Evolutionary conservation across 257 asterid genomes (phyloP).

Genomic region (Nicotiana tabacum): DNA sequence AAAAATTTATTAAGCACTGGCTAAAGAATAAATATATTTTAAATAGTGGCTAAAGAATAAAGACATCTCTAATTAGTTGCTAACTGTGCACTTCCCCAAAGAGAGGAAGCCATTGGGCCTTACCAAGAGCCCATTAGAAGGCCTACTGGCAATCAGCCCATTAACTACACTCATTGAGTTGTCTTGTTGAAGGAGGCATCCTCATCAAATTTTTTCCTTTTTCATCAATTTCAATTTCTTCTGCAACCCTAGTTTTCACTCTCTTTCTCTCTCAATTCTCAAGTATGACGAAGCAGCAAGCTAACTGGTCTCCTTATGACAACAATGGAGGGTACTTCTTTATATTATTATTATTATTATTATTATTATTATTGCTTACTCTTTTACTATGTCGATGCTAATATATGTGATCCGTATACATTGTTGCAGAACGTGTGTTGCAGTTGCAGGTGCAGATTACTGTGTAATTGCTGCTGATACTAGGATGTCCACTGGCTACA

Average conservation of each 20-base stretch:
- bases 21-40: too few species aligned
- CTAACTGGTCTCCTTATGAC: conserved; percentile 92
- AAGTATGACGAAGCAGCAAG: conserved; percentile 67
- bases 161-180: neutral
- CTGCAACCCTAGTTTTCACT: neutral
- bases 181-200: neutral
- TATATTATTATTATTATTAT: neutral
- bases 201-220: neutral
- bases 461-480: conserved; percentile 93
- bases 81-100: too few species aligned
- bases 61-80: too few species aligned
- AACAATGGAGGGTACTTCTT: conserved; percentile 82
- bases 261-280: neutral
- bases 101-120: neutral
- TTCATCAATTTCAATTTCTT: neutral
- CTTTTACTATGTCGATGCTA: neutral
- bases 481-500: conserved; percentile 76
- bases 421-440: conserved; percentile 69
- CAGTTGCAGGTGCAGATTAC: conserved; percentile 87
- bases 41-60: too few species aligned
- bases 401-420: neutral
- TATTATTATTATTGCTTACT: neutral
- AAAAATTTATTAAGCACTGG: too few species aligned
- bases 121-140: neutral
- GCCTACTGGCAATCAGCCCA: neutral